These are phyloP conservation scores for Fagus crenata DNA, from an alignment of 306 rosid species.

Conservation along the genomic window DNA sequence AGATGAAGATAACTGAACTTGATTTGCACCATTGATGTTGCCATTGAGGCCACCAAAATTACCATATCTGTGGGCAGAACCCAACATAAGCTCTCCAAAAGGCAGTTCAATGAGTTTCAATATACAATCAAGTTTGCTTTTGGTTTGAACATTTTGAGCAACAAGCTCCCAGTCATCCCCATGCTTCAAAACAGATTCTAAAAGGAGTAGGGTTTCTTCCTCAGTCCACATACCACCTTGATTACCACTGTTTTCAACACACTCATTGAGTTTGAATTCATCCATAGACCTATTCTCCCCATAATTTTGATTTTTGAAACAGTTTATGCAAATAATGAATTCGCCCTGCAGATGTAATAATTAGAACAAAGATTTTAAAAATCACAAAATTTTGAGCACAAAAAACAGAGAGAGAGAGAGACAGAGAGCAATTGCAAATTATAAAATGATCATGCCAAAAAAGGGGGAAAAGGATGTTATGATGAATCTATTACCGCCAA, in stretches of 20 bases:
- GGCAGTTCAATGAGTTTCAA: constrained; percentile 84
- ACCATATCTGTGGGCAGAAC: constrained; percentile 47
- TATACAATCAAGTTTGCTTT: constrained; percentile 76
- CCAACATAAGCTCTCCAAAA: constrained; percentile 69
- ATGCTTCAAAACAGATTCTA: constrained; percentile 88
- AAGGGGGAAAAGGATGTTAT: background rate
- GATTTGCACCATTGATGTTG: constrained; percentile 39
- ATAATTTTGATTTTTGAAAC: constrained; percentile 62
- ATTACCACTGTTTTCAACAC: constrained; percentile 40
- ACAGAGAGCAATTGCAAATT: background rate
- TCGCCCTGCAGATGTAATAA: constrained; percentile 56
- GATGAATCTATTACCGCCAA: background rate
- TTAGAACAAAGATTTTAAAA: constrained; percentile 17
- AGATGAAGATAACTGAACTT: constrained; percentile 43
- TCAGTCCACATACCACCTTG: constrained; percentile 72
- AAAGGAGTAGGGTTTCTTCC: constrained; percentile 78
- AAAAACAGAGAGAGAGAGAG: background rate
- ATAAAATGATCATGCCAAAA: background rate
- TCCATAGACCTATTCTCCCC: constrained; percentile 69
- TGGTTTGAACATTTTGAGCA: constrained; percentile 72
- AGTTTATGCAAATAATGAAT: constrained; percentile 54
- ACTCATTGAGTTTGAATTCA: constrained; percentile 53
- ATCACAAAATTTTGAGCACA: background rate
- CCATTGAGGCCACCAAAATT: constrained; percentile 35
- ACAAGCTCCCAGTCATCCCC: constrained; percentile 98